Base-by-base conservation (phyloP, 805 yeast genomes). In the Starmerella khaoyaiensis region DNA sequence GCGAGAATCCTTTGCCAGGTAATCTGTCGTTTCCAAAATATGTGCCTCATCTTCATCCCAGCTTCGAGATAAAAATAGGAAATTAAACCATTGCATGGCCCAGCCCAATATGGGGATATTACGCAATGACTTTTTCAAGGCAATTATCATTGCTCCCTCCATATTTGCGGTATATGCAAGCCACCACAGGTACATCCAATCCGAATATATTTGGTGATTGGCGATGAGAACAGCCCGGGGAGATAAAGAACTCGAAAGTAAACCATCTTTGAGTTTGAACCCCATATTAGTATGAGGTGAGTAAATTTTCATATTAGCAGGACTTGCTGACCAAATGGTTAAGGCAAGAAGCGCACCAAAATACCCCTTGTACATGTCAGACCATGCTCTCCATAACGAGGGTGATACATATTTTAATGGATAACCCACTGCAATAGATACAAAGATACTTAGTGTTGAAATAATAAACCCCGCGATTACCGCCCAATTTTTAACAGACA, bases 141-240 rank as follows among this genome's bases (percentile, higher is more conserved):
- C 69, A 41, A 87, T 83, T 48, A 68, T 73, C 8, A 86, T 64
- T 33, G 71, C 65, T 26, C 78, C 79, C 7, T 76, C 71, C 30
- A 76, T 57, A n/a, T 66, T 57, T 10, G 82, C 71, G 5, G 84
- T 68, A 55, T 81, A 79, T 0, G 80, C 64, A 16, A 80, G 42
- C 72, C 81, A 87, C 98, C 98, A 87, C 38, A 83, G 48, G 50
- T 72, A 84, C 9, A 79, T 66, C 98, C 98, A 87, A 56, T 87
- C 98, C 3, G 87, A 74, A 56, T 87, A 87, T 18, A 87, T 77
- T 60, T 86, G 96, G 58, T 87, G 97, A 54, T 87, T 87, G n/a
- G 90, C 72, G 24, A 86, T 76, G 31, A 78, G 55, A 2, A 87
- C 67, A 0, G 80, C 67, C 27, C 74, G 67, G 16, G 69, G 70